These are phyloP conservation scores for Penicillium flavigenum DNA, from an alignment of 495 filamentous ascomycete genomes.

Conservation along the genomic window DNA sequence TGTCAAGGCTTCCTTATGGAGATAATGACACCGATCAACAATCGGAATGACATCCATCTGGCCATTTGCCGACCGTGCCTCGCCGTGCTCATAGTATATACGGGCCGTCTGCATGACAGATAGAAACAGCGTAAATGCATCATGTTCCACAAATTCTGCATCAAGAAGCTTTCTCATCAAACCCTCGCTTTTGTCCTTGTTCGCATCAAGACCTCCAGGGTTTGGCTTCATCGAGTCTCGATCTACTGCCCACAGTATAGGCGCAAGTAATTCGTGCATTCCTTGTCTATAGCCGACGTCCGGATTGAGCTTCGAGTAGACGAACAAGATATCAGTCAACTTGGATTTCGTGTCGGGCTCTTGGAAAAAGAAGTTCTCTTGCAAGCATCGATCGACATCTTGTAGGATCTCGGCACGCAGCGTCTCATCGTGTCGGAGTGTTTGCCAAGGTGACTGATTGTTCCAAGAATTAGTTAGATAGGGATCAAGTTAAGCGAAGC, in stretches of 20 bases:
- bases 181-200: slow-evolving; percentile 36
- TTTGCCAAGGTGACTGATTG: slow-evolving; percentile 82
- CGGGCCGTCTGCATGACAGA: slow-evolving; percentile 83
- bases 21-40: slow-evolving; percentile 76
- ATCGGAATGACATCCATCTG: slow-evolving; percentile 67
- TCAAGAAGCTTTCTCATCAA: slow-evolving; percentile 67
- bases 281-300: slow-evolving; percentile 90
- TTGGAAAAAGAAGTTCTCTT: slow-evolving; percentile 89
- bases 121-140: slow-evolving; percentile 83
- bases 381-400: slow-evolving; percentile 90
- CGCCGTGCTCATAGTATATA: slow-evolving; percentile 74
- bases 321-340: slow-evolving; percentile 84
- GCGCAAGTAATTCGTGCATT: slow-evolving; percentile 94
- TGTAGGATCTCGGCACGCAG: slow-evolving; percentile 89
- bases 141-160: slow-evolving; percentile 75
- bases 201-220: slow-evolving; percentile 16
- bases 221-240: slow-evolving; percentile 69
- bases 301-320: slow-evolving; percentile 91
- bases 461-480: slow-evolving; percentile 39
- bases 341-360: slow-evolving; percentile 73
- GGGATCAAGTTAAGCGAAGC: not conserved
- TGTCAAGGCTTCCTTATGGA: slow-evolving; percentile 77
- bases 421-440: slow-evolving; percentile 76
- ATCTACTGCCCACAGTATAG: slow-evolving; percentile 84
- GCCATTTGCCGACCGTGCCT: slow-evolving; percentile 40